A percentile compares a stretch with the other conserved stretches of the same genome.
phyloP scores from a whole-genome alignment of 257 asterid species.

The Penstemon newberryi region DNA sequence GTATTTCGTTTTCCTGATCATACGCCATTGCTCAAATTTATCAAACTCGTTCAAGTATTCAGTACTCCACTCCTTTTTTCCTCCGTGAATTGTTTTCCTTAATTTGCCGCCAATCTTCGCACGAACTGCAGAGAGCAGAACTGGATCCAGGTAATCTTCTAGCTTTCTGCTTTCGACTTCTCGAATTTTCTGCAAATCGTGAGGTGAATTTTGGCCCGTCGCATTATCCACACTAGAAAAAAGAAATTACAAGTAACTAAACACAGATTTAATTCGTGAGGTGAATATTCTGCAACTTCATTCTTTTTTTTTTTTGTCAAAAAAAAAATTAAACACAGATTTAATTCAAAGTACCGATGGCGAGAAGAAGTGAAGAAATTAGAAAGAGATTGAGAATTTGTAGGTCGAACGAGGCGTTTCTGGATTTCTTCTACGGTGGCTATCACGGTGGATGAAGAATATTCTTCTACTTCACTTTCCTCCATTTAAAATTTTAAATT shows the following conservation, averaged over 20 bases:
- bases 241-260: neutral
- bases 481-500: neutral
- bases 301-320: neutral
- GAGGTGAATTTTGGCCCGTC: neutral
- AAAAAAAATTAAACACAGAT: neutral
- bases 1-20: neutral
- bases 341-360: neutral
- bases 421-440: neutral
- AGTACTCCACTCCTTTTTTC: neutral
- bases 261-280: neutral
- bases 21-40: neutral
- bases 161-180: neutral
- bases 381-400: neutral
- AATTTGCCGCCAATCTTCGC: neutral
- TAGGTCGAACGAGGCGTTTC: neutral
- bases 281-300: too few relatives aligned
- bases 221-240: neutral
- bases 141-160: conserved; percentile 5
- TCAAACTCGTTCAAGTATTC: neutral
- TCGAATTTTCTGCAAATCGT: neutral
- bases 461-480: neutral
- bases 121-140: conserved; percentile 4
- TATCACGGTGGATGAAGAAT: neutral
- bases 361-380: neutral
- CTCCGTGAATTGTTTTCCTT: neutral